Conservation (phyloP, 2,329 filamentous ascomycete species). For the Drechslera avenae region DNA sequence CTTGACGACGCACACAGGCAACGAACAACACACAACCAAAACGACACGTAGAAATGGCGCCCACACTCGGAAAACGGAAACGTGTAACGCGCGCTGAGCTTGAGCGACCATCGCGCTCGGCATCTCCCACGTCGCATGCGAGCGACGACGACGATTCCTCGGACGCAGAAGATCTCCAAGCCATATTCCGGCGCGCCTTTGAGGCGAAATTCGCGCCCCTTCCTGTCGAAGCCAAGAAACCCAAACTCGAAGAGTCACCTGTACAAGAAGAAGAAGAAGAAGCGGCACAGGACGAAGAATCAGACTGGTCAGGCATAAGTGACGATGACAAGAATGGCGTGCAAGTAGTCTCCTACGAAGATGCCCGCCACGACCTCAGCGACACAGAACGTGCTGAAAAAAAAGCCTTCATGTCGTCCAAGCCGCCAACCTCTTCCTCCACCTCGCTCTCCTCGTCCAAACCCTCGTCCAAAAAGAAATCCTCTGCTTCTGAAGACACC, state of each 20-base stretch:
- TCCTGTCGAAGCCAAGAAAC: conserved; percentile 46
- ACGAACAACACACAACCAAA: not conserved
- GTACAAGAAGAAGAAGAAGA: conserved; percentile 39
- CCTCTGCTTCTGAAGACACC: conserved; percentile 32
- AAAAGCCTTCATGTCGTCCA: conserved; percentile 75
- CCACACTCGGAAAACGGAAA: conserved; percentile 54
- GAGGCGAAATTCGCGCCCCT: conserved; percentile 86
- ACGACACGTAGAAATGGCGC: conserved; percentile 35
- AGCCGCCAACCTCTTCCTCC: conserved; percentile 53
- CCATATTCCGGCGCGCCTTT: conserved; percentile 81
- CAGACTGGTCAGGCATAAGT: conserved; percentile 67
- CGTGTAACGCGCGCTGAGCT: conserved; percentile 44
- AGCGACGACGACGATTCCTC: conserved; percentile 35
- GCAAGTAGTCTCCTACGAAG: conserved; percentile 52
- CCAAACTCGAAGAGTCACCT: conserved; percentile 30
- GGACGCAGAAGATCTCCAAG: conserved; percentile 65
- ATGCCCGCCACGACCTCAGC: conserved; percentile 15
- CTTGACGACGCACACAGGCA: not conserved
- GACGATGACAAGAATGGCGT: conserved; percentile 50
- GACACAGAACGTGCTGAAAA: conserved; percentile 63
- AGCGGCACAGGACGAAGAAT: conserved; percentile 45
- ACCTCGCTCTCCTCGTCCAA: conserved; percentile 18
- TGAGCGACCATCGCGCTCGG: conserved; percentile 32
- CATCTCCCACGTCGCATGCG: conserved; percentile 35
- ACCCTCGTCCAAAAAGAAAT: conserved; percentile 16